These are phyloP conservation scores for Plectranthus barbatus DNA, from an alignment of 257 asterid species.

Conservation along the genomic window DNA sequence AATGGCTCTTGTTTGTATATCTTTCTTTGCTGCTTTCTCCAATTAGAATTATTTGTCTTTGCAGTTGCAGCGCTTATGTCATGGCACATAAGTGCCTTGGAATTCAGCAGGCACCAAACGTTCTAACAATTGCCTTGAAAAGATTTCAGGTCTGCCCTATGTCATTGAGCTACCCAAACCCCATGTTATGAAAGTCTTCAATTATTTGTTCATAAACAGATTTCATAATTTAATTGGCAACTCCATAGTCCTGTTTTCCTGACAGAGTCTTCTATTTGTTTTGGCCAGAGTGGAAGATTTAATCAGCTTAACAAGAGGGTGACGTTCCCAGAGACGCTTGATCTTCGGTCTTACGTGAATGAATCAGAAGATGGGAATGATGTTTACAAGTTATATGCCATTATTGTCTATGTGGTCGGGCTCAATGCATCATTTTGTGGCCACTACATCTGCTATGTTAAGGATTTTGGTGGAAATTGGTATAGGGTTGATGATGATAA, in stretches of 20 bases:
- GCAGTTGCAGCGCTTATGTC: slow-evolving; percentile 95
- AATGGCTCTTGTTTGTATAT: not conserved
- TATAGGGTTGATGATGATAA: slow-evolving; percentile 75
- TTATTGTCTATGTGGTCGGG: slow-evolving; percentile 83
- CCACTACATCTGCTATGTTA: slow-evolving; percentile 82
- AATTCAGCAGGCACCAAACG: slow-evolving; percentile 69
- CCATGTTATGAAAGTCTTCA: not conserved
- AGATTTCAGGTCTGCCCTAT: slow-evolving; percentile 76
- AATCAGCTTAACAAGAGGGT: slow-evolving; percentile 87
- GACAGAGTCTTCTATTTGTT: not conserved
- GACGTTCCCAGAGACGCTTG: slow-evolving; percentile 69
- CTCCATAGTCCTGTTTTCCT: not conserved
- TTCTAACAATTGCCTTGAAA: slow-evolving; percentile 94
- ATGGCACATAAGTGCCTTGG: slow-evolving; percentile 96
- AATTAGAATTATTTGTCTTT: slow-evolving; percentile 22
- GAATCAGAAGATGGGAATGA: slow-evolving; percentile 52
- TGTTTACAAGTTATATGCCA: slow-evolving; percentile 78
- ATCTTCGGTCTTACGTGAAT: slow-evolving; percentile 68
- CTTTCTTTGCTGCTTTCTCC: slow-evolving; percentile 4
- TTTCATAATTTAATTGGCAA: too few relatives aligned
- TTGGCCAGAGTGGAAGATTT: slow-evolving; percentile 78
- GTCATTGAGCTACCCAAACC: not conserved
- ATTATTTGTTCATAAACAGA: not conserved
- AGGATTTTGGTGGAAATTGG: slow-evolving; percentile 79
- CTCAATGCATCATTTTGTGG: slow-evolving; percentile 81